Evolutionary conservation across 2,329 filamentous ascomycete species (phyloP), one percentile per base, ranked within the genome.

Genomic region (Aspergillus sp.): DNA sequence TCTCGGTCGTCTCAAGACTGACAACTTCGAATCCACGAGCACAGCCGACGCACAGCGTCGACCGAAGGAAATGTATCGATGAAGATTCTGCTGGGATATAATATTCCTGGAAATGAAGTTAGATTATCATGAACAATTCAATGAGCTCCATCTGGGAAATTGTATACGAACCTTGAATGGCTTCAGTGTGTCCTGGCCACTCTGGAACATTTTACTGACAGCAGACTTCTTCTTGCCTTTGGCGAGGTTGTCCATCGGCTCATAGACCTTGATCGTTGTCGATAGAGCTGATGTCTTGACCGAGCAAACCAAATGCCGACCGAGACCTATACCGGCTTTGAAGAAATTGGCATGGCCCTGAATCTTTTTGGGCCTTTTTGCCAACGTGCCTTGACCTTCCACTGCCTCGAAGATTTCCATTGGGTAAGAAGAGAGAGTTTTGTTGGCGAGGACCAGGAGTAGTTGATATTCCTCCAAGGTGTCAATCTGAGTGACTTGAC

Each of bases 41-140:
- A 64, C 93, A 97, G 41, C 91, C 93, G 50, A 98, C 93, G 65
- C 93, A 98, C 27, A 98, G 80, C 64, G 95, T 98, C 52, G 87
- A 93, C 62, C 93, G 90, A 57, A 98, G 79, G 76, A 97, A 98
- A 70, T 98, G 93, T 36, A 98, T 93, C 35, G 90, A 96, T 4
- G 88, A 91, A n/a, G 91, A 94, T 73, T 98, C 93, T 5, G 90
- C 93, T 0, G 93, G 93, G 51, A 98, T 96, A 70, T 98, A 98
- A 62, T 96, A 97, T 73, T 98, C 93, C 77, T 81, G 51, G 12
- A 7, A 50, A 8, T 29, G 57, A n/a, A 45, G 34, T 48, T 45
- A 51, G 49, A 51, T 63, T 47, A 64, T 32, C 40, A 33, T 32
- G 38, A 42, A 12, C 8, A 7, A 41, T 38, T 6, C 26, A 44